A percentile compares a stretch with the other conserved stretches of the same genome.
Evolutionary conservation across 1,284 basidiomycete genomes (phyloP).

Genomic region (Apiotrichum montevideense): DNA sequence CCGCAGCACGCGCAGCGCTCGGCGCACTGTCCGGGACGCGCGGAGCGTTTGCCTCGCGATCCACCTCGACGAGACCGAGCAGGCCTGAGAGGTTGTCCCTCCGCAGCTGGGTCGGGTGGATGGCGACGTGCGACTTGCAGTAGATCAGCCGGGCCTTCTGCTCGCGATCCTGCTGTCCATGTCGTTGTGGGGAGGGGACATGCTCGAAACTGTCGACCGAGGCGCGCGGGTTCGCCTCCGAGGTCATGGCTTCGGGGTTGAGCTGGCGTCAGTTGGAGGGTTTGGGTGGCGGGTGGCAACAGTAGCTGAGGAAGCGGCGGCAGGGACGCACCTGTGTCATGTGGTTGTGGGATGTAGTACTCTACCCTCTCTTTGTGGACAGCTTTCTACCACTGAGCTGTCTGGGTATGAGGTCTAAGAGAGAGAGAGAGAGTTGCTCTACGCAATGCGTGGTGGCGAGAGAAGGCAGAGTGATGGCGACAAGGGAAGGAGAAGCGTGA

Average conservation of each 20-base stretch:
- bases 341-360: background rate
- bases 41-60: conserved; percentile 35
- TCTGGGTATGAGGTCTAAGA: no score
- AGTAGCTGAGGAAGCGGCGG: background rate
- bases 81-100: conserved; percentile 92
- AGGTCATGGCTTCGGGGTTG: background rate
- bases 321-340: conserved; percentile 1
- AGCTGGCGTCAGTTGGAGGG: background rate
- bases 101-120: conserved; percentile 85
- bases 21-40: conserved; percentile 4
- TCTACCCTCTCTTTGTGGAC: no score
- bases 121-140: conserved; percentile 85
- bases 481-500: no score
- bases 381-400: no score
- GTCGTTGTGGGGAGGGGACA: background rate
- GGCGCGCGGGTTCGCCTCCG: background rate
- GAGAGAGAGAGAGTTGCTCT: no score
- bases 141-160: conserved; percentile 57
- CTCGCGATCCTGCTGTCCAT: background rate
- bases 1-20: background rate
- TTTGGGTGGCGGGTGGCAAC: background rate
- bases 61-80: conserved; percentile 66
- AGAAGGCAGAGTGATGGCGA: no score
- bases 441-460: no score
- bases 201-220: conserved; percentile 12